Percentiles rank a stretch among this genome's conserved stretches.
Conservation (phyloP, 192 early-diverging fungal genomes). For the Ambispora gerdemannii region DNA sequence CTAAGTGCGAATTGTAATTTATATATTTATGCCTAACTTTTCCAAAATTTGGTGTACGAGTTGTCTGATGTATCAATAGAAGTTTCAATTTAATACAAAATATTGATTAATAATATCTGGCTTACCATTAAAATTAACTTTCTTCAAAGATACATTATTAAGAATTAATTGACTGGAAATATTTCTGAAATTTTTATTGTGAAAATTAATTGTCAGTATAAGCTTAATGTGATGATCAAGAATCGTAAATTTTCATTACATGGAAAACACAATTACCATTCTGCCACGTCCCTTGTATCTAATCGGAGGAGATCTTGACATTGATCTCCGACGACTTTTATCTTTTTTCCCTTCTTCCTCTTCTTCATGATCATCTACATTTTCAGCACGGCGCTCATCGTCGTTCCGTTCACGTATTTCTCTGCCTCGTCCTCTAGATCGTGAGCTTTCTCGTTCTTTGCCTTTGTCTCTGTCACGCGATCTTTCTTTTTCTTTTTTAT, state of each 20-base stretch:
- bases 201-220: not conserved
- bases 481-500: not conserved
- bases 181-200: slow-evolving; percentile 5
- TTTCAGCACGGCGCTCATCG: slow-evolving; percentile 23
- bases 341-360: not conserved
- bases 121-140: too few species aligned
- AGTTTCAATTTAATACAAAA: too few species aligned
- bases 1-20: too few species aligned
- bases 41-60: too few species aligned
- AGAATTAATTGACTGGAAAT: slow-evolving; percentile 9
- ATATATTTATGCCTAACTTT: too few species aligned
- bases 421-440: slow-evolving; percentile 15
- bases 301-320: slow-evolving; percentile 41
- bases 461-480: not conserved
- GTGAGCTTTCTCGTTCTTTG: not conserved
- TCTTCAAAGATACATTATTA: too few species aligned
- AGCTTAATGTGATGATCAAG: not conserved
- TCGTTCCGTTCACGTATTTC: slow-evolving; percentile 35
- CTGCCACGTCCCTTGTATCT: slow-evolving; percentile 54
- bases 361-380: slow-evolving; percentile 18
- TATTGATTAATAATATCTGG: too few species aligned
- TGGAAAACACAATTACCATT: slow-evolving; percentile 37
- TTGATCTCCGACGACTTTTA: slow-evolving; percentile 11
- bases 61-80: too few species aligned
- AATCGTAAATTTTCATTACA: too few species aligned